Percentiles rank a stretch among this genome's conserved stretches.
Conservation (phyloP, 768 basidiomycete species). For the Flagelloscypha sp. region DNA sequence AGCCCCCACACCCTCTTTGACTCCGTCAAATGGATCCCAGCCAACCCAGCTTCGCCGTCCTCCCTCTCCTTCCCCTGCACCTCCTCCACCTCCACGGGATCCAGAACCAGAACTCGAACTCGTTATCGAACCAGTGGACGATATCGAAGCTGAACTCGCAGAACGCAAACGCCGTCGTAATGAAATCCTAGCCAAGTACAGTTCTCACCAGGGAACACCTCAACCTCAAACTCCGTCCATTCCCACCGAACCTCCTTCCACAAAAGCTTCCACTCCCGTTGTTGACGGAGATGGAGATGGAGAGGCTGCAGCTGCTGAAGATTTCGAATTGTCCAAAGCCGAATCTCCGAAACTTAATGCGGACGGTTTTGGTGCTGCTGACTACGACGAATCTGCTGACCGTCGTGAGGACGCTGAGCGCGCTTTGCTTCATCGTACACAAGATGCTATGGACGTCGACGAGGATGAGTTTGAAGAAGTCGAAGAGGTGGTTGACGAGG, state of each 20-base stretch:
- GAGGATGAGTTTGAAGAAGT: constrained; percentile 36
- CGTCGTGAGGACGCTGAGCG: constrained; percentile 52
- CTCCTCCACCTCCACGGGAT: constrained; percentile 6
- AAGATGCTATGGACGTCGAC: constrained; percentile 26
- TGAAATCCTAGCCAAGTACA: constrained; percentile 53
- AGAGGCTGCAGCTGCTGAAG: constrained; percentile 28
- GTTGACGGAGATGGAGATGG: no score
- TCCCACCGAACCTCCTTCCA: constrained; percentile 29
- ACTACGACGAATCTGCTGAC: constrained; percentile 65
- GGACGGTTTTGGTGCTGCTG: constrained; percentile 59
- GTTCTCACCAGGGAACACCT: constrained; percentile 51
- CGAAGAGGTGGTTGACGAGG: constrained; percentile 49
- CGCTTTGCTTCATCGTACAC: constrained; percentile 29
- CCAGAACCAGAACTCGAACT: constrained; percentile 14
- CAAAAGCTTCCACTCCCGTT: no score
- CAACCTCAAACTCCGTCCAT: constrained; percentile 37
- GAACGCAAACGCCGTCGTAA: constrained; percentile 43
- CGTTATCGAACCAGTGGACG: constrained; percentile 27
- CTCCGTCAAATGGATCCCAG: no score
- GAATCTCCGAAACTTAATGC: constrained; percentile 28
- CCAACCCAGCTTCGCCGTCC: no score
- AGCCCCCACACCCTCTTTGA: no score
- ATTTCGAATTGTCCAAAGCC: constrained; percentile 39
- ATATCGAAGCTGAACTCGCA: constrained; percentile 33
- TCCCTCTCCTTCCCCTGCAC: constrained; percentile 7